Percentiles rank a stretch among this genome's conserved stretches.
phyloP scores from a whole-genome alignment of 2,329 filamentous ascomycete genomes.

The Pseudocercospora pini-densiflorae region DNA sequence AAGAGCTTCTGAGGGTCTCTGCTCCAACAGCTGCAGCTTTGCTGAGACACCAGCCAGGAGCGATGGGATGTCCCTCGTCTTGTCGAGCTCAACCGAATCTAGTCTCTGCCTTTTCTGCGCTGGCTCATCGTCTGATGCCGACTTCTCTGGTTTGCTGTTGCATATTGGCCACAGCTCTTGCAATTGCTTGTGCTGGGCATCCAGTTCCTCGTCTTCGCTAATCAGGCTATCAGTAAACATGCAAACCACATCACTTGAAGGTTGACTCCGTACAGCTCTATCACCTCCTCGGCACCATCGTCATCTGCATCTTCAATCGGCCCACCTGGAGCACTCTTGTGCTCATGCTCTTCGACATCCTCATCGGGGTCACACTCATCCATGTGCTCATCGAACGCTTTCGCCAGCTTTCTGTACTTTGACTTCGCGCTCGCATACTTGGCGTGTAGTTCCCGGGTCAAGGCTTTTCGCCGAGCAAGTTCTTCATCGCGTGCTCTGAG shows the following conservation, averaged over 20 bases:
- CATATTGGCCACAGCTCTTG: slow-evolving; percentile 3
- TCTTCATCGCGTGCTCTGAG: background rate
- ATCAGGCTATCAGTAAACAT: background rate
- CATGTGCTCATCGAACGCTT: slow-evolving; percentile 5
- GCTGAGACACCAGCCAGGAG: background rate
- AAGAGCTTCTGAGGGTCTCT: background rate
- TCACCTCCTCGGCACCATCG: background rate
- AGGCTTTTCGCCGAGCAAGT: background rate
- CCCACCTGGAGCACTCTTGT: background rate
- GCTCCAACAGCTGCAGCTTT: background rate
- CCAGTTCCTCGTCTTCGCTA: background rate
- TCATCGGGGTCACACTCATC: background rate
- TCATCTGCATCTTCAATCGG: background rate
- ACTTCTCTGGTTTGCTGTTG: background rate
- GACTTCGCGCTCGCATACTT: background rate
- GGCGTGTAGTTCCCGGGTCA: background rate
- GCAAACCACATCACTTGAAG: background rate
- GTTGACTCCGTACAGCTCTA: background rate
- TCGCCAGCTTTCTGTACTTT: slow-evolving; percentile 7
- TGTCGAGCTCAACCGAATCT: background rate
- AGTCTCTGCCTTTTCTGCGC: background rate
- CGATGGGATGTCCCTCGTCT: background rate
- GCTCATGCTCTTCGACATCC: background rate
- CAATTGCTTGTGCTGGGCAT: slow-evolving; percentile 9
- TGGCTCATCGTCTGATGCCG: background rate